Percentiles rank a stretch among this genome's conserved stretches.
These are phyloP conservation scores for Apophysomyces variabilis DNA, from an alignment of 371 early-diverging fungal genomes.

Conservation along the genomic window DNA sequence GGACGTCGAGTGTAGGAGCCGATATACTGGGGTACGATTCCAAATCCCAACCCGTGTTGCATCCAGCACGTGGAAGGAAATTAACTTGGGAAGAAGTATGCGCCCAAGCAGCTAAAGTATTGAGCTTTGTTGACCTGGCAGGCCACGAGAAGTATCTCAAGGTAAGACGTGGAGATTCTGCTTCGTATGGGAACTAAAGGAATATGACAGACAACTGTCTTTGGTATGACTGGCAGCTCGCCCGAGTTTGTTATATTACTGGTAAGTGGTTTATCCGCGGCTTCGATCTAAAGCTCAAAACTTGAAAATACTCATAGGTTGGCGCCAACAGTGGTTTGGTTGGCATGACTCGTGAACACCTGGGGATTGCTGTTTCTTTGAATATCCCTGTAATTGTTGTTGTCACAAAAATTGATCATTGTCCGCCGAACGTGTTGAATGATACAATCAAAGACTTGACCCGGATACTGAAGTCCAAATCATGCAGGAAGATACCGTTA, in stretches of 20 bases:
- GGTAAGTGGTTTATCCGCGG: slow-evolving; percentile 36
- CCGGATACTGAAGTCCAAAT: slow-evolving; percentile 83
- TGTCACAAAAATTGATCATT: slow-evolving; percentile 92
- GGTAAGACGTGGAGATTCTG: slow-evolving; percentile 26
- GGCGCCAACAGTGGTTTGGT: slow-evolving; percentile 91
- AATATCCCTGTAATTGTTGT: slow-evolving; percentile 89
- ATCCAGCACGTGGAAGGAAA: slow-evolving; percentile 60
- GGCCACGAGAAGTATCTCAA: slow-evolving; percentile 95
- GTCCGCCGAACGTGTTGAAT: slow-evolving; percentile 84
- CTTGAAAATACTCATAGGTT: slow-evolving; percentile 34
- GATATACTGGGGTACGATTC: slow-evolving; percentile 90
- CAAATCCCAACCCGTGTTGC: slow-evolving; percentile 50
- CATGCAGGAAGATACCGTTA: slow-evolving; percentile 91
- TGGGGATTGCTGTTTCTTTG: slow-evolving; percentile 87
- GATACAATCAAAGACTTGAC: slow-evolving; percentile 82
- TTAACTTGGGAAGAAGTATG: slow-evolving; percentile 87
- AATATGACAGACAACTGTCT: slow-evolving; percentile 76
- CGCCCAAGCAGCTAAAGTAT: slow-evolving; percentile 74
- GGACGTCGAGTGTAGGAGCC: slow-evolving; percentile 90
- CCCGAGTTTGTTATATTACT: slow-evolving; percentile 93
- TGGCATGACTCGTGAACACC: slow-evolving; percentile 94
- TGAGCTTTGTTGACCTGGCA: slow-evolving; percentile 89
- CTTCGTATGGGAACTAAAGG: no score
- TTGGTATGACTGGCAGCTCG: slow-evolving; percentile 89
- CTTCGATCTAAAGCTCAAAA: background rate